Evolutionary conservation across 1,284 basidiomycete species (phyloP), one percentile per base, ranked within the genome.

Genomic region (Xerocomus minutiporus): DNA sequence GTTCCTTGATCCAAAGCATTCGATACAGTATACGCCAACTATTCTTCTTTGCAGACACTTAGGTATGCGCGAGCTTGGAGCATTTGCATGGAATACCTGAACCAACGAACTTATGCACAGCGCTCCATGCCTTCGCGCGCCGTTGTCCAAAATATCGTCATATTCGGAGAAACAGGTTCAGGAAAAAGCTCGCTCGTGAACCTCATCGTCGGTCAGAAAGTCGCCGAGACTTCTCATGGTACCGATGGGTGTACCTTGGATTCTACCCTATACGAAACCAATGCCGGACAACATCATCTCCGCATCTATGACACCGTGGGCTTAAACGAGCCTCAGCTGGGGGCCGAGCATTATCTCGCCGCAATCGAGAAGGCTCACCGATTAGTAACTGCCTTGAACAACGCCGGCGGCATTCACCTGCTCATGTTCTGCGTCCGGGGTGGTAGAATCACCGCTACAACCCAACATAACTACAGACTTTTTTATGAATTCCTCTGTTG

Each of bases 151-250:
- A 58, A 70, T 53, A 51, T 68, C 23, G 54, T 67, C 53, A 52
- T 68, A 50, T 59, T 71, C 29, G 51, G 63, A 38, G 57, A 72
- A 53, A 64, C 70, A 8, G 69, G 69, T 31, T 62, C 66, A 32
- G 71, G 65, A 8, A 66, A 66, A 59, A 70, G 68, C 45, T 70
- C 65, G 8, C 59, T 66, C 34, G 55, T 70, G 13, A 66, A 66
- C 51, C 65, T 66, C 50, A 70, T 70, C 43, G 40, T 66, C 15
- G 61, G 55, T 5, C 34, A 44, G n/a, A 46, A 56, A 2, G 49
- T 68, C 39, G 64, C 64, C 36, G 39, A 51, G 20, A 68, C 61
- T 13, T 66, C 64, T 8, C 58, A 60, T 40, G 65, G 59, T n/a
- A 65, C 59, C 34, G 55, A 64, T 36, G 65, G 64, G 11, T 68